Evolutionary conservation across 2,329 filamentous ascomycete genomes (phyloP).

Genomic region (Cladophialophora psammophila): DNA sequence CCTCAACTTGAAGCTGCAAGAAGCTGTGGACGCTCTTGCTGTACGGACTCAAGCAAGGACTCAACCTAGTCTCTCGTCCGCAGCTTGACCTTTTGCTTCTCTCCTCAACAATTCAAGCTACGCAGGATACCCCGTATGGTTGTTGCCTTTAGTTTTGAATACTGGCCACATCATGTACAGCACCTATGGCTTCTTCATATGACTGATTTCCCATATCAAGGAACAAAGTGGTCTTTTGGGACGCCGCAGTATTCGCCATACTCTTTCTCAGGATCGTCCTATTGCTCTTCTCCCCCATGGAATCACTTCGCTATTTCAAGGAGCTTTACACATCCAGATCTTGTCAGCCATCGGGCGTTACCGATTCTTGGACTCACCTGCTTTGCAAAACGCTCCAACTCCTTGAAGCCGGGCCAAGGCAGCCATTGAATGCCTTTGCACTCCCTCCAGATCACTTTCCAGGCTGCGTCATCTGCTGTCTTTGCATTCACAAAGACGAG

Average conservation of each 20-base stretch:
- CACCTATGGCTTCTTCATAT: slow-evolving; percentile 26
- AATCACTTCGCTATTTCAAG: background rate
- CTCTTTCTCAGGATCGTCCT: slow-evolving; percentile 6
- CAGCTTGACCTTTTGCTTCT: background rate
- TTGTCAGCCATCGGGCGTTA: background rate
- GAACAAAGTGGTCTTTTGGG: background rate
- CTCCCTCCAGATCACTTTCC: background rate
- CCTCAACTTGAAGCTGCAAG: slow-evolving; percentile 36
- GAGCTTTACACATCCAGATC: background rate
- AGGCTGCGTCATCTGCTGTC: background rate
- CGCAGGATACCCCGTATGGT: background rate
- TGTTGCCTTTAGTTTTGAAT: slow-evolving; percentile 16
- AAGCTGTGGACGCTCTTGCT: slow-evolving; percentile 23
- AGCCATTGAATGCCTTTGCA: background rate
- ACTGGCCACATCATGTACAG: slow-evolving; percentile 18
- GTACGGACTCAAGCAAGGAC: background rate
- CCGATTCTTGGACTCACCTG: background rate
- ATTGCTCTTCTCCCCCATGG: background rate
- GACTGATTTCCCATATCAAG: background rate
- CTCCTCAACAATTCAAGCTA: slow-evolving; percentile 15
- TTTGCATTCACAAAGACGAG: background rate
- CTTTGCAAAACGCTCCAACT: background rate
- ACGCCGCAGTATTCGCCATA: slow-evolving; percentile 6
- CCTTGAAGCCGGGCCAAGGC: background rate
- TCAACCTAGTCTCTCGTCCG: background rate